These are phyloP conservation scores for Chloris gayana DNA, from an alignment of 176 grass and related monocot species.

Conservation along the genomic window DNA sequence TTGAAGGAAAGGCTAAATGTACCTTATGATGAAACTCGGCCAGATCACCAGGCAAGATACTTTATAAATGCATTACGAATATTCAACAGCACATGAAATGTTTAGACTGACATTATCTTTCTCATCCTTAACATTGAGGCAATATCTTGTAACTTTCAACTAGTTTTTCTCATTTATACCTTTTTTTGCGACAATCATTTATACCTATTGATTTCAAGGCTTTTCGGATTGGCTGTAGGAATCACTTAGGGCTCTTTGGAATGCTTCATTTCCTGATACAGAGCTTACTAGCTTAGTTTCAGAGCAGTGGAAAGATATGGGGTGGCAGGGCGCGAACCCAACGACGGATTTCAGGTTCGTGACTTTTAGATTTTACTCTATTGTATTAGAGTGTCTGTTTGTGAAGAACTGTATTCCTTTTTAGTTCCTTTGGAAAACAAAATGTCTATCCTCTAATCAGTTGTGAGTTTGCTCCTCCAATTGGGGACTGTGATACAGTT, in stretches of 20 bases:
- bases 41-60: slow-evolving; percentile 71
- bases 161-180: not conserved
- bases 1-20: slow-evolving; percentile 84
- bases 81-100: not conserved
- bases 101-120: not conserved
- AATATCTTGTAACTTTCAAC: not conserved
- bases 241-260: slow-evolving; percentile 79
- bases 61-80: not conserved
- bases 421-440: no score
- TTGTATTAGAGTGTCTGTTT: not conserved
- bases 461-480: not conserved
- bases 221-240: slow-evolving; percentile 54
- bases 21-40: slow-evolving; percentile 74
- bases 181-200: no score
- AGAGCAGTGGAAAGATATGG: slow-evolving; percentile 95
- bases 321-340: slow-evolving; percentile 87
- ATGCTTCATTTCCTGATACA: slow-evolving; percentile 70
- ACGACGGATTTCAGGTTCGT: slow-evolving; percentile 98
- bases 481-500: not conserved
- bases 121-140: not conserved
- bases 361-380: not conserved
- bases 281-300: slow-evolving; percentile 73
- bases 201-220: not conserved
- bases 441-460: no score
- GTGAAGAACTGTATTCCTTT: no score